Evolutionary conservation across 2,329 filamentous ascomycete genomes (phyloP), one percentile per base, ranked within the genome.

Genomic region (Trichoderma sp.): DNA sequence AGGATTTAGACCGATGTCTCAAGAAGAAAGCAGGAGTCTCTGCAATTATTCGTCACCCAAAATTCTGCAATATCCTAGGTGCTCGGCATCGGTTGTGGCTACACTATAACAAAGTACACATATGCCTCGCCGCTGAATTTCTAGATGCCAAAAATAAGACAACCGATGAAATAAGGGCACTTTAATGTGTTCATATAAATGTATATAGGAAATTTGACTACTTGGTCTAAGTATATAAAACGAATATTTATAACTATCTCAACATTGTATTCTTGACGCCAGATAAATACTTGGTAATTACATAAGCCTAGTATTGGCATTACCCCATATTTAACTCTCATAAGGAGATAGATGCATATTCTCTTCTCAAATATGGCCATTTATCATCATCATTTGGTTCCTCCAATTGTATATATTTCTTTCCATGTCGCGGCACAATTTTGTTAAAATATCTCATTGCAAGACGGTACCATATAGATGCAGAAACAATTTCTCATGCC

Each of bases 1-100:
- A 61, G 67, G 5, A 65, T 71, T 10, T 70, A 70, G 37, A 42
- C n/a, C 17, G 17, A 29, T 4, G 19, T 8, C 2, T 15, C n/a
- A 2, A 45, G 6, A 29, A 27, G 48, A 54, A 2, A 12, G 52
- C 52, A n/a, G 17, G 17, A n/a, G 52, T 32, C 17, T 13, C 32
- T 34, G 22, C 17, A 9, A 32, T 32, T 19, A 12, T 45, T 45
- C n/a, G 9, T n/a, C 10, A 45, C 9, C 19, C 9, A n/a, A n/a
- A 9, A 9, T 19, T 19, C 39, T 19, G 39, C n/a, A 45, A 19
- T 19, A 22, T 5, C 39, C 2, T 37, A 15, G 10, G 35, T 37
- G 4, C 12, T 12, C 15, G n/a, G 39, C 19, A 45, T 22, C 10
- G n/a, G 19, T 19, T 45, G 19, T 45, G n/a, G n/a, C 39, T 4